These are phyloP conservation scores for Pharus latifolius DNA, from an alignment of 176 grass and related monocot species.

Conservation along the genomic window DNA sequence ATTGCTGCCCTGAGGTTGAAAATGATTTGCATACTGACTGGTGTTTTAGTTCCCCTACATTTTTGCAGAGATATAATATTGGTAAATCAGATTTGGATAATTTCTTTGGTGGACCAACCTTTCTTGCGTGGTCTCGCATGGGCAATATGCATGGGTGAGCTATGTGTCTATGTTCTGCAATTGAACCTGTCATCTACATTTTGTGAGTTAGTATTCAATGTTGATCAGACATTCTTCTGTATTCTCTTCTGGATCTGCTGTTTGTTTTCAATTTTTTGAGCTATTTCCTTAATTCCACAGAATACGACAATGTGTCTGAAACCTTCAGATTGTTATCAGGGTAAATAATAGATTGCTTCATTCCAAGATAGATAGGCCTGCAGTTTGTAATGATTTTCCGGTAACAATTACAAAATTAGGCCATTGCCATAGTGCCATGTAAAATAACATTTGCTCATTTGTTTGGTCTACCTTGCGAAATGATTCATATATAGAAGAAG, in stretches of 20 bases:
- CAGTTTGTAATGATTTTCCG: not conserved
- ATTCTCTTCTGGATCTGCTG: not conserved
- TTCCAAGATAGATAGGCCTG: not conserved
- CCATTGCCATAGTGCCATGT: no score
- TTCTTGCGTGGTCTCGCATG: constrained; percentile 84
- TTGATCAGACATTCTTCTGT: not conserved
- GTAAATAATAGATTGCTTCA: not conserved
- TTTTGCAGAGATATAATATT: constrained; percentile 57
- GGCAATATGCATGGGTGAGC: constrained; percentile 75
- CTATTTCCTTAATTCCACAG: not conserved
- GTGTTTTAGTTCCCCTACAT: not conserved
- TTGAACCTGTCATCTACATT: not conserved
- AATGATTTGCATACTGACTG: constrained; percentile 2
- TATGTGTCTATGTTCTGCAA: not conserved
- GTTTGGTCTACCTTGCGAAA: no score
- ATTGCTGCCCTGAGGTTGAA: not conserved
- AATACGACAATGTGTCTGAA: not conserved
- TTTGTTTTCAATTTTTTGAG: not conserved
- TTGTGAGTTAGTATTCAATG: not conserved
- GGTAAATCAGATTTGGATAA: constrained; percentile 46
- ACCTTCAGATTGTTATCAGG: not conserved
- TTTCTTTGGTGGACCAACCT: constrained; percentile 68
- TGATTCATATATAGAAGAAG: no score
- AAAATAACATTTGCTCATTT: no score
- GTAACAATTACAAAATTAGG: no score